Evolutionary conservation across 129 eudicot species (phyloP), one percentile per base, ranked within the genome.

Genomic region (Solidago caesia): DNA sequence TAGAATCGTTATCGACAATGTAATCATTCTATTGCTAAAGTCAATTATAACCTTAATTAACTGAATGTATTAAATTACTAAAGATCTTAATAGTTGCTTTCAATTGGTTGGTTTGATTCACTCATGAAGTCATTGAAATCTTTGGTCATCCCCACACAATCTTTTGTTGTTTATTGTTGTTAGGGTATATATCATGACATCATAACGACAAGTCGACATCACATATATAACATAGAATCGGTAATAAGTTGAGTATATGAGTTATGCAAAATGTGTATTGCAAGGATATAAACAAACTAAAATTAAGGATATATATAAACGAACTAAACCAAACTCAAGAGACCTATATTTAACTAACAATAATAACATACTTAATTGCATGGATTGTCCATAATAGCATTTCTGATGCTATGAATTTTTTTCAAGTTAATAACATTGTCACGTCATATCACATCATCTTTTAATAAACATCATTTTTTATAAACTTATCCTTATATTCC

Each of bases 71-170:
- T 11, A 11, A 52, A 1, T 52, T 14, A 51, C 56, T 58, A 21
- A 6, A 57, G 8, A 12, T 57, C 33, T 58, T 13, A 14, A 56
- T n/a, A 21, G 33, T 4, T 26, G 4, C 2, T 13, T 62, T 62
- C 45, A 62, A 6, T 62, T 62, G 4, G 61, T 39, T 62, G 21
- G 45, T 62, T 62, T 62, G 67, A 62, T 33, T 62, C 67, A 33
- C 67, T 29, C 45, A 62, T 62, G 21, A 62, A 62, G 67, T 33
- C 67, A 62, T 62, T 15, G 29, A 29, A 62, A 62, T 7, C 67
- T 62, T 55, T 15, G 3, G 45, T 12, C 67, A 33, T 33, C 39
- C 67, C 66, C 12, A 62, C 67, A 62, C 45, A 60, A 26, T 60
- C 39, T 12, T 62, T 25, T 62, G 15, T 27, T 60, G 43, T 61